phyloP scores from a whole-genome alignment of 148 eudicot genomes.

The Simmondsia chinensis region DNA sequence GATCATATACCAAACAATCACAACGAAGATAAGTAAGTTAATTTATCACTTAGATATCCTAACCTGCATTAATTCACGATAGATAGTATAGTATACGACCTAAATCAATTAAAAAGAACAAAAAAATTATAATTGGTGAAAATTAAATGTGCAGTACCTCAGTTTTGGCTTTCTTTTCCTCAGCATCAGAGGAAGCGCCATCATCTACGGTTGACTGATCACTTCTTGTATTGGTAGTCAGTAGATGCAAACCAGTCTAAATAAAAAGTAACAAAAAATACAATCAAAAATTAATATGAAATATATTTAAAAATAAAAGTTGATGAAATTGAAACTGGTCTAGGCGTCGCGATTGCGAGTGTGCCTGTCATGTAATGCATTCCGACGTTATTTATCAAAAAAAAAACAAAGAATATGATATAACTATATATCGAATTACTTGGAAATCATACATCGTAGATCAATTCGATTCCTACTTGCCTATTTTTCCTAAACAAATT shows the following conservation, averaged over 20 bases:
- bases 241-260: slow-evolving; percentile 73
- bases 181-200: slow-evolving; percentile 45
- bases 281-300: neutral
- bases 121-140: neutral
- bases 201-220: slow-evolving; percentile 70
- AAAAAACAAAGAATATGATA: neutral
- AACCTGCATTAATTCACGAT: no score
- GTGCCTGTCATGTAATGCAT: no score
- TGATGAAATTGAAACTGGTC: no score
- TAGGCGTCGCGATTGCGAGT: no score
- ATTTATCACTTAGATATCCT: neutral
- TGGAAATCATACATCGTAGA: no score
- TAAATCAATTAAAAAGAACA: neutral
- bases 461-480: no score
- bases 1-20: neutral
- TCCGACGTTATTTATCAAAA: no score
- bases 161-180: slow-evolving; percentile 37
- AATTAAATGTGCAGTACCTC: slow-evolving; percentile 32
- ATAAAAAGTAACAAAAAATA: neutral
- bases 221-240: slow-evolving; percentile 52
- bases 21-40: neutral
- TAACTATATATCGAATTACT: no score
- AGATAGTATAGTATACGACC: no score
- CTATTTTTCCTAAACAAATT: no score
- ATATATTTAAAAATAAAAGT: neutral